These are phyloP conservation scores for Debaryomyces hansenii DNA, from an alignment of 805 yeast species.

Conservation along the genomic window DNA sequence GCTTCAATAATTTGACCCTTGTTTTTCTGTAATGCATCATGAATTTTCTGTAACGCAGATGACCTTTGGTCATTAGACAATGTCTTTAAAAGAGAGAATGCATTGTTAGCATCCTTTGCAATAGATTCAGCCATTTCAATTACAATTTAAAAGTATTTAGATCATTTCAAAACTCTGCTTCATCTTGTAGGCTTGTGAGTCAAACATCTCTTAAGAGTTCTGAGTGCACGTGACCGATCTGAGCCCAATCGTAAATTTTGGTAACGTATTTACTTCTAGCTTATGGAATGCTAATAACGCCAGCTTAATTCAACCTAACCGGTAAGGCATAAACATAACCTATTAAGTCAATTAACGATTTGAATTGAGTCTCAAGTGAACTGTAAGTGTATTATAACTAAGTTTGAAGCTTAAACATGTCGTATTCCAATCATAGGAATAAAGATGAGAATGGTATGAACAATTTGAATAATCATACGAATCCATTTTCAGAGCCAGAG, in stretches of 20 bases:
- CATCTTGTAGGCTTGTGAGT: not conserved
- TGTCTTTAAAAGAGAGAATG: conserved; percentile 82
- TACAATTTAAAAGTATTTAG: not conserved
- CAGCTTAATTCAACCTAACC: too few species aligned
- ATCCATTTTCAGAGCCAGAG: conserved; percentile 21
- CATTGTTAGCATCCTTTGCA: conserved; percentile 78
- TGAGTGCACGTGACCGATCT: not conserved
- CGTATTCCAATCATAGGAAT: not conserved
- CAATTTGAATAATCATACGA: conserved; percentile 1
- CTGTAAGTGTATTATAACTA: not conserved
- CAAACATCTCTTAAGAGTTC: not conserved
- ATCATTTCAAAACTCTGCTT: not conserved
- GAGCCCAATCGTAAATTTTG: not conserved
- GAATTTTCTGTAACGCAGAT: conserved; percentile 67
- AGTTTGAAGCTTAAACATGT: not conserved
- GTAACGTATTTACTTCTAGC: not conserved
- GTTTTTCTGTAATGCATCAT: conserved; percentile 60
- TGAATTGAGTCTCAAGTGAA: too few species aligned
- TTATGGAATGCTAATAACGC: not conserved
- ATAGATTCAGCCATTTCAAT: conserved; percentile 62
- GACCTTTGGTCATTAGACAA: conserved; percentile 73
- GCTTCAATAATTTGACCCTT: conserved; percentile 69
- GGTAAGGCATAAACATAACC: too few species aligned
- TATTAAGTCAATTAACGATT: too few species aligned
- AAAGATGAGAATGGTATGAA: not conserved